Base-by-base conservation (phyloP, 2,329 filamentous ascomycete species). In the Beauveria bassiana region DNA sequence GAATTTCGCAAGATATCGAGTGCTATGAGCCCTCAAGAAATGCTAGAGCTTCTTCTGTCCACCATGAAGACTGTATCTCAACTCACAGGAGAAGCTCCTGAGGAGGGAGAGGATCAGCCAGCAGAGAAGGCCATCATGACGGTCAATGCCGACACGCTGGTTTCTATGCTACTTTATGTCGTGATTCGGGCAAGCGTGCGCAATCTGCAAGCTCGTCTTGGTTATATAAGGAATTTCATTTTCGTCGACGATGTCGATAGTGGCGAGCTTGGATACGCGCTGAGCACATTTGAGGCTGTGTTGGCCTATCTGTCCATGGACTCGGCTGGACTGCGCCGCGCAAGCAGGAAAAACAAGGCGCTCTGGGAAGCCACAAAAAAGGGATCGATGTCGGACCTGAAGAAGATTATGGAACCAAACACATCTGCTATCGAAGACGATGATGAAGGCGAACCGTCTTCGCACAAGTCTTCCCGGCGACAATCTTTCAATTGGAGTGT, bases 241-340 rank as follows among this genome's bases (percentile, higher is more conserved):
- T 99, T 96, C 74, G 93, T 96, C 56, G 95, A 98, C 68, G 95
- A 99, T 74, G 92, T 99, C 9, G 95, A 99, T 66, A 96, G 87
- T 64, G 95, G 95, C 54, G 95, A 99, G 75, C 88, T 96, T 79
- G 95, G 95, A 9, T 99, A 99, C 73, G 93, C 93, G 0, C 75
- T 99, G 56, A 98, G 93, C 73, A 99, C 95, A 0, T 91, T 98
- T 63, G 95, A 99, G 73, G 95, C 92, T 7, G 95, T 99, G 0
- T 75, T 99, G 40, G 87, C 91, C 1, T 98, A 99, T 71, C 83
- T 99, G 3, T 84, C 87, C 9, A 84, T 87, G 64, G 93, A 96
- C 70, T 96, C 93, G 0, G 86, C 85, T 16, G 89, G 88, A 5
- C 77, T 99, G 62, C 85, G 93, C 64, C 89, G 87, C 71, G 91